Evolutionary conservation across 768 basidiomycete species (phyloP).

Genomic region (Calocybe indica): DNA sequence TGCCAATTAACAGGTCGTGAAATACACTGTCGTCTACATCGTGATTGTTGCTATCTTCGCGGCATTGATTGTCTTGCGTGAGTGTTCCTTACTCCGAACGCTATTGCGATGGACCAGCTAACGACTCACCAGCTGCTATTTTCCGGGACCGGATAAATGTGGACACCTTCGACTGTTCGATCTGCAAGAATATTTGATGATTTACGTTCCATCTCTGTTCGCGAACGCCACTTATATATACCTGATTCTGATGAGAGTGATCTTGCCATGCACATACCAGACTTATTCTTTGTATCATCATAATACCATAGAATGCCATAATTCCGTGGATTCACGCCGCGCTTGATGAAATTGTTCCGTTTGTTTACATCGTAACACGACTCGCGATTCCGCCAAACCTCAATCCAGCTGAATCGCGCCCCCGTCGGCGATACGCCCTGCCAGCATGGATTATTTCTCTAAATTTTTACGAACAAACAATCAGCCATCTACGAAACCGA

Average conservation of each 20-base stretch:
- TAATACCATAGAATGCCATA: too few relatives aligned
- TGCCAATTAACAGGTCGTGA: conserved; percentile 49
- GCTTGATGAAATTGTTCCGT: too few relatives aligned
- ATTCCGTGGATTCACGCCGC: too few relatives aligned
- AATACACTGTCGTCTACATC: conserved; percentile 81
- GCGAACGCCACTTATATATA: conserved; percentile 13
- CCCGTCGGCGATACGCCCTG: too few relatives aligned
- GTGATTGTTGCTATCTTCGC: conserved; percentile 71
- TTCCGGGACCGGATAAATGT: conserved; percentile 68
- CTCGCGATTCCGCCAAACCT: too few relatives aligned
- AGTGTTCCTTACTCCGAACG: conserved; percentile 23
- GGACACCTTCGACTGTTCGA: conserved; percentile 61
- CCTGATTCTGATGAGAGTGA: conserved; percentile 5
- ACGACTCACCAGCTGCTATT: conserved; percentile 50
- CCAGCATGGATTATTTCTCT: conserved; percentile 77
- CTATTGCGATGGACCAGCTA: conserved; percentile 5
- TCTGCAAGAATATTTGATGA: conserved; percentile 83
- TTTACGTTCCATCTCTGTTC: conserved; percentile 25
- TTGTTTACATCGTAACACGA: too few relatives aligned
- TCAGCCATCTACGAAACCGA: conserved; percentile 41
- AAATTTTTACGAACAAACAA: conserved; percentile 56
- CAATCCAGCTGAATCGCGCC: too few relatives aligned
- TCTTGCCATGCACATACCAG: too few relatives aligned
- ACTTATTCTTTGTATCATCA: too few relatives aligned
- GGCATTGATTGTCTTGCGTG: conserved; percentile 79